These are phyloP conservation scores for Fusarium austroafricanum DNA, from an alignment of 2,329 filamentous ascomycete genomes.

Conservation along the genomic window DNA sequence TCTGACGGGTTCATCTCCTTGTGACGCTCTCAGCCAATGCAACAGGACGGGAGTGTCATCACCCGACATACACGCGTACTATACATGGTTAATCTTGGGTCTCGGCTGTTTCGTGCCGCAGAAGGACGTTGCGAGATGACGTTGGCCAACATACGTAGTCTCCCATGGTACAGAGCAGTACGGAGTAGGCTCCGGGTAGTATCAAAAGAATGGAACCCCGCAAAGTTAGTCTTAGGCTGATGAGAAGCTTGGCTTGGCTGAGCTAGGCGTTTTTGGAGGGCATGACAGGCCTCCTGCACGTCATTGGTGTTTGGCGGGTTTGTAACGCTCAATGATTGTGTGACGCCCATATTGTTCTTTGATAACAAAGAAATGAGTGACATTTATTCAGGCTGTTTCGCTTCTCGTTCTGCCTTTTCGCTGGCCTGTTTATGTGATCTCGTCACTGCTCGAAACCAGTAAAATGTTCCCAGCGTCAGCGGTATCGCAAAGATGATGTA, in stretches of 20 bases:
- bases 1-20: not conserved
- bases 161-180: too few species aligned
- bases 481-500: not conserved
- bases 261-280: slow-evolving; percentile 4
- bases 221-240: not conserved
- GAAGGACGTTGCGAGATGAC: not conserved
- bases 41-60: not conserved
- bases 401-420: not conserved
- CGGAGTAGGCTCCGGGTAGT: too few species aligned
- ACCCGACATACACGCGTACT: slow-evolving; percentile 3
- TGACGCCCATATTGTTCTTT: too few species aligned
- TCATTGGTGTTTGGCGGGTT: not conserved
- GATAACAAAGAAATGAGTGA: not conserved
- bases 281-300: slow-evolving; percentile 1
- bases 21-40: not conserved
- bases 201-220: not conserved
- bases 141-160: not conserved
- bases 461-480: not conserved
- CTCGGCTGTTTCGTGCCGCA: not conserved
- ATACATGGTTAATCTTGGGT: not conserved
- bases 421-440: not conserved
- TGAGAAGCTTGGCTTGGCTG: not conserved
- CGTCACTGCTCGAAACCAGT: not conserved
- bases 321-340: not conserved
- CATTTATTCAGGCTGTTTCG: not conserved